Evolutionary conservation across 225 moss, liverwort and hornwort genomes (phyloP).

Genomic region (Rhytidiadelphus loreus): DNA sequence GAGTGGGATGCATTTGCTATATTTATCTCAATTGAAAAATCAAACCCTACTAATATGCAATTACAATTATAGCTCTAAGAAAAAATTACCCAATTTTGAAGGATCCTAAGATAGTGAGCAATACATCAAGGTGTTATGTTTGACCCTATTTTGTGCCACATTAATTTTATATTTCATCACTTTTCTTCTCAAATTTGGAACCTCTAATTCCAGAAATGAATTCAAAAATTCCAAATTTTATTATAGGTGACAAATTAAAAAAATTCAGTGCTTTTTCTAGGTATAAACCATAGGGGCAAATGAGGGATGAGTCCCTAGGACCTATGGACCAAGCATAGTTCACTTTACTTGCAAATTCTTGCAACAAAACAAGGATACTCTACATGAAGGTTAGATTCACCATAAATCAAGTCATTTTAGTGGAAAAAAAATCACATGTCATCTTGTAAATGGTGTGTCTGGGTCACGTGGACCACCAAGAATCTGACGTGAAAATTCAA

Average conservation of each 20-base stretch:
- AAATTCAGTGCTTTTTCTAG: rapidly evolving
- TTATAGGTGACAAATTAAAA: neutral
- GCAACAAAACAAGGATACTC: neutral
- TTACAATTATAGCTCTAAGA: neutral
- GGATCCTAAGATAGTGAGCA: rapidly evolving
- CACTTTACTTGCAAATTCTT: neutral
- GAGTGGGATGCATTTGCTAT: neutral
- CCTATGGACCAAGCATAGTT: rapidly evolving
- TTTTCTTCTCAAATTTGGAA: rapidly evolving
- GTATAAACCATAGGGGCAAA: rapidly evolving
- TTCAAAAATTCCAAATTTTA: neutral
- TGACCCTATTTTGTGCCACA: rapidly evolving
- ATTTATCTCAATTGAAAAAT: neutral
- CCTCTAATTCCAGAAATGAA: neutral
- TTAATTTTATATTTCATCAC: neutral
- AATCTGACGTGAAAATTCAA: no score
- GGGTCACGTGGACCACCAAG: no score
- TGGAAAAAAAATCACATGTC: no score
- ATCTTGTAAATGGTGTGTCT: no score
- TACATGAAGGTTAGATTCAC: no score
- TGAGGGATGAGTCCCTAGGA: rapidly evolving
- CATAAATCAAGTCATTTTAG: no score
- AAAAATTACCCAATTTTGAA: neutral
- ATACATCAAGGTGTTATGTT: no score
- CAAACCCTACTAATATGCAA: neutral